Percentiles rank a stretch among this genome's conserved stretches.
These are phyloP conservation scores for Saraca asoca DNA, from an alignment of 331 rosid genomes.

Conservation along the genomic window DNA sequence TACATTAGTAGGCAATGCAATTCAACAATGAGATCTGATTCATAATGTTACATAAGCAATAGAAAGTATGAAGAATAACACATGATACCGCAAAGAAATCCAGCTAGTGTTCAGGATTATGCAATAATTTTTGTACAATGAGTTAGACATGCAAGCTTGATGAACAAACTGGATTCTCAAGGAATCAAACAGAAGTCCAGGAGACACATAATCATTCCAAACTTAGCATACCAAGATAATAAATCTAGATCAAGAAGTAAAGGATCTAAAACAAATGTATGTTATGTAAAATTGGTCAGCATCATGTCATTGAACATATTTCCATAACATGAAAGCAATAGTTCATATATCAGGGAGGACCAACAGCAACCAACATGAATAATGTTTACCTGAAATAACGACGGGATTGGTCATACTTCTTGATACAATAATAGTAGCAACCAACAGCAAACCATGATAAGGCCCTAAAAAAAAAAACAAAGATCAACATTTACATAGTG, in stretches of 20 bases:
- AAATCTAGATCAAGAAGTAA: slow-evolving; percentile 5
- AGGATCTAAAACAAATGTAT: slow-evolving; percentile 17
- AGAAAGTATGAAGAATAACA: not conserved
- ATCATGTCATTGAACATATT: slow-evolving; percentile 12
- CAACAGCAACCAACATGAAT: too few relatives aligned
- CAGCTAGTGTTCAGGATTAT: not conserved
- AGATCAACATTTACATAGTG: slow-evolving; percentile 8
- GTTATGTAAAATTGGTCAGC: slow-evolving; percentile 10
- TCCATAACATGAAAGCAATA: not conserved
- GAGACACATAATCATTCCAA: slow-evolving; percentile 7
- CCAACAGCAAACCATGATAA: slow-evolving; percentile 99
- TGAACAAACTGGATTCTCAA: slow-evolving; percentile 3
- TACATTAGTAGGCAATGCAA: slow-evolving; percentile 28
- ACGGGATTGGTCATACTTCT: slow-evolving; percentile 89
- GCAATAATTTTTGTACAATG: slow-evolving; percentile 11
- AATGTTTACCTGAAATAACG: slow-evolving; percentile 79
- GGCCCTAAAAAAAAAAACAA: slow-evolving; percentile 57
- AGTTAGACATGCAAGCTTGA: slow-evolving; percentile 9
- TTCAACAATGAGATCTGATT: slow-evolving; percentile 22
- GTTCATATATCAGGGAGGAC: not conserved
- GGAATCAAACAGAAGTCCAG: not conserved
- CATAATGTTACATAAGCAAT: slow-evolving; percentile 20
- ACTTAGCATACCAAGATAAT: slow-evolving; percentile 4
- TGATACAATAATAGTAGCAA: slow-evolving; percentile 93
- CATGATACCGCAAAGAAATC: not conserved